Conservation (phyloP, 495 filamentous ascomycete species). For the Wilcoxina mikolae region DNA sequence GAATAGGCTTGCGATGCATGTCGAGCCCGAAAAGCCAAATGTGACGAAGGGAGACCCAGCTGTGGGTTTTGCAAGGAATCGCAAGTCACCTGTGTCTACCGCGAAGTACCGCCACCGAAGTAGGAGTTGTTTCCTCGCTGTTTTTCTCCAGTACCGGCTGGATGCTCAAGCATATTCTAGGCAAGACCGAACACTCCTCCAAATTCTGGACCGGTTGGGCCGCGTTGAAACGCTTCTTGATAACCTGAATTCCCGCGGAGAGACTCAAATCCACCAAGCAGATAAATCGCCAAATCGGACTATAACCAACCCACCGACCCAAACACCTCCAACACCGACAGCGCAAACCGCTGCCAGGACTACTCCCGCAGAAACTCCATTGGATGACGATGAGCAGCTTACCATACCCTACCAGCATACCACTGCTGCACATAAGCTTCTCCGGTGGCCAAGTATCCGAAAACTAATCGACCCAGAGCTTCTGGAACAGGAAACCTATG, state of each 20-base stretch:
- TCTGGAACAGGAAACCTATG: conserved; percentile 30
- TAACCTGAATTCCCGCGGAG: conserved; percentile 14
- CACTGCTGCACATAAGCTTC: conserved; percentile 54
- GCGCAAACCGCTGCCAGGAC: not conserved
- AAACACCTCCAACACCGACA: not conserved
- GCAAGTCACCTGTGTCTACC: conserved; percentile 41
- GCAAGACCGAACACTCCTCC: conserved; percentile 28
- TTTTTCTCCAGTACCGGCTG: not conserved
- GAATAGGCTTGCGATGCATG: conserved; percentile 46
- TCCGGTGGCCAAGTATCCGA: conserved; percentile 46
- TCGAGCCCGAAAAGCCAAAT: conserved; percentile 48
- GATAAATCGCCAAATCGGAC: not conserved
- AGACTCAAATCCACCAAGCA: not conserved
- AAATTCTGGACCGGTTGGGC: conserved; percentile 27
- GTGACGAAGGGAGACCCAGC: conserved; percentile 44
- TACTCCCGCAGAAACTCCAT: conserved; percentile 14
- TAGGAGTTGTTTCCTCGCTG: conserved; percentile 24
- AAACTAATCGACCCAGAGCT: conserved; percentile 32
- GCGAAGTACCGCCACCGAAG: conserved; percentile 47
- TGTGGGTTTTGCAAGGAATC: conserved; percentile 49
- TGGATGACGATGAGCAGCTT: conserved; percentile 33
- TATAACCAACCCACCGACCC: not conserved
- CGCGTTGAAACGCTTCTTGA: conserved; percentile 25
- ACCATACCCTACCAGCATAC: conserved; percentile 50
- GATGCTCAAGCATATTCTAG: conserved; percentile 8